Evolutionary conservation across 495 filamentous ascomycete genomes (phyloP).

Genomic region (Penicillium parvum): DNA sequence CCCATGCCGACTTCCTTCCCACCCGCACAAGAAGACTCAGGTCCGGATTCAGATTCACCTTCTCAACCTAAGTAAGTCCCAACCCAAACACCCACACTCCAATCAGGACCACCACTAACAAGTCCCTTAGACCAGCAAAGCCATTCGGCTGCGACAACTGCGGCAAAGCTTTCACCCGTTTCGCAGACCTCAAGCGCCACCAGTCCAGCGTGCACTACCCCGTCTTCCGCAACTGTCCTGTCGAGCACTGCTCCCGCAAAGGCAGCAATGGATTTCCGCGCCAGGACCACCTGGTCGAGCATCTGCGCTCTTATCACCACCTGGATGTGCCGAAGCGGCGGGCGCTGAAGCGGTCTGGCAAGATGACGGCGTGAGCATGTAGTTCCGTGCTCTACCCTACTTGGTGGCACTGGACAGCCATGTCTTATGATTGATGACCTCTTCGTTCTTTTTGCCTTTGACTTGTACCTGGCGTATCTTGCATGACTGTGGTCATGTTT

Average conservation of each 20-base stretch:
- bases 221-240: conserved; percentile 71
- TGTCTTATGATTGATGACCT: conserved; percentile 7
- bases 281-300: conserved; percentile 84
- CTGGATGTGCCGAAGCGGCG: conserved; percentile 46
- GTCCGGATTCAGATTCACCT: conserved; percentile 20
- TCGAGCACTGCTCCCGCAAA: conserved; percentile 74
- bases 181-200: conserved; percentile 53
- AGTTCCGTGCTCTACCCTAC: no score
- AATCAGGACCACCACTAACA: conserved; percentile 1
- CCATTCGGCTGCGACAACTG: conserved; percentile 44
- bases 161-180: conserved; percentile 45
- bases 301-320: conserved; percentile 74
- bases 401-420: background rate
- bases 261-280: conserved; percentile 75
- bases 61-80: conserved; percentile 22
- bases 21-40: conserved; percentile 12
- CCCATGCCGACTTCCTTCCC: conserved; percentile 17
- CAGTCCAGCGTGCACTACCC: conserved; percentile 48
- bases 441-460: background rate
- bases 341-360: conserved; percentile 30
- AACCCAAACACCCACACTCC: background rate
- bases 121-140: conserved; percentile 27
- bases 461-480: no score
- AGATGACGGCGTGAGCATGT: conserved; percentile 8
- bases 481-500: no score